These are phyloP conservation scores for Amanita rimosa DNA, from an alignment of 768 basidiomycete species.

Conservation along the genomic window DNA sequence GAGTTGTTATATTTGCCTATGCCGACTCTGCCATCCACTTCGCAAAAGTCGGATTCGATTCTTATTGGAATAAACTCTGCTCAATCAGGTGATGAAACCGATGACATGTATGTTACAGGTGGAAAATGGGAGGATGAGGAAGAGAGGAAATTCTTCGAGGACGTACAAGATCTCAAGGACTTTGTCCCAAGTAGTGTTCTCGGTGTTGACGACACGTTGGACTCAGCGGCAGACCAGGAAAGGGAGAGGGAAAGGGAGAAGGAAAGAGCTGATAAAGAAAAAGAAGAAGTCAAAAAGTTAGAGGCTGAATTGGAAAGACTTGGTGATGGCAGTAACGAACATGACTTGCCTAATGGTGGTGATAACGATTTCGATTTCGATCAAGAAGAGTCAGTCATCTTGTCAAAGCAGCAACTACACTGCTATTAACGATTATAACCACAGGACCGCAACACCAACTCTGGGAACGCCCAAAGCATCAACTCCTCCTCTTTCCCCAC, in stretches of 20 bases:
- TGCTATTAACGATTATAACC: slow-evolving; percentile 11
- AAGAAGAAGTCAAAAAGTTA: slow-evolving; percentile 63
- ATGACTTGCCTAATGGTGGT: slow-evolving; percentile 7
- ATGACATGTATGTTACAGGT: slow-evolving; percentile 43
- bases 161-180: slow-evolving; percentile 82
- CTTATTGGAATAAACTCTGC: slow-evolving; percentile 47
- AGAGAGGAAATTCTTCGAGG: slow-evolving; percentile 88
- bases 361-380: slow-evolving; percentile 13
- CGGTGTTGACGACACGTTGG: slow-evolving; percentile 44
- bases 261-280: slow-evolving; percentile 39
- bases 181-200: slow-evolving; percentile 85
- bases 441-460: slow-evolving; percentile 47
- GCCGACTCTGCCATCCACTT: slow-evolving; percentile 72
- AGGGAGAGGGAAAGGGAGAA: slow-evolving; percentile 43
- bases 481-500: slow-evolving; percentile 53
- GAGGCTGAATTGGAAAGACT: slow-evolving; percentile 70
- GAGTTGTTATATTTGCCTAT: slow-evolving; percentile 80
- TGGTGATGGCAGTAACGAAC: slow-evolving; percentile 21
- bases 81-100: slow-evolving; percentile 36
- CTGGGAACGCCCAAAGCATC: slow-evolving; percentile 56
- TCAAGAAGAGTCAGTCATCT: slow-evolving; percentile 25
- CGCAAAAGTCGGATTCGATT: slow-evolving; percentile 76
- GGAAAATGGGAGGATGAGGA: slow-evolving; percentile 99
- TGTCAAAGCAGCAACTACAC: not conserved
- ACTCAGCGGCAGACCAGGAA: slow-evolving; percentile 24